phyloP scores from a whole-genome alignment of 2,329 filamentous ascomycete species.

The Harringtonia aguacate region DNA sequence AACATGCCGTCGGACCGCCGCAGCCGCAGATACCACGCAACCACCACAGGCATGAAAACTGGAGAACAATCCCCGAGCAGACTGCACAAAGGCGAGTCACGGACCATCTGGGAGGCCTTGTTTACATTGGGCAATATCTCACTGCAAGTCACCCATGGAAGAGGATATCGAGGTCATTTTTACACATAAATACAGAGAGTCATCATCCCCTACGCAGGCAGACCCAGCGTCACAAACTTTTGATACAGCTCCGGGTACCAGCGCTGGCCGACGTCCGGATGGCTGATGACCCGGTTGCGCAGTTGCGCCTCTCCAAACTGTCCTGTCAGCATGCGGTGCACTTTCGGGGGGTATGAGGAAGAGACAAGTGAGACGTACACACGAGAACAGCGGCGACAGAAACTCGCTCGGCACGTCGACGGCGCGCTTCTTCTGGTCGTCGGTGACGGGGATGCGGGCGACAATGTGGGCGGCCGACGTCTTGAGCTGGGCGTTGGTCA shows the following conservation, averaged over 20 bases:
- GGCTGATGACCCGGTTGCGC: slow-evolving; percentile 9
- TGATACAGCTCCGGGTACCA: slow-evolving; percentile 9
- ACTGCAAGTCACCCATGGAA: too few relatives aligned
- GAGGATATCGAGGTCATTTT: too few relatives aligned
- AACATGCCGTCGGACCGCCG: too few relatives aligned
- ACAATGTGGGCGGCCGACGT: slow-evolving; percentile 8
- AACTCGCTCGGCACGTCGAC: slow-evolving; percentile 11
- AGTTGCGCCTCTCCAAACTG: slow-evolving; percentile 9
- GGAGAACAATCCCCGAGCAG: too few relatives aligned
- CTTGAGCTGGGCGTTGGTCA: slow-evolving; percentile 15
- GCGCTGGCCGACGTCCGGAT: slow-evolving; percentile 8
- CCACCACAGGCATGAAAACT: too few relatives aligned
- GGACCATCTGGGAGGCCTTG: too few relatives aligned
- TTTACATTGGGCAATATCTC: too few relatives aligned
- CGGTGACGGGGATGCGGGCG: slow-evolving; percentile 7
- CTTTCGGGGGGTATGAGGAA: background rate
- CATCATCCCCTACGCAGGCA: background rate
- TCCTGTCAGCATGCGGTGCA: background rate
- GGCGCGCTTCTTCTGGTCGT: slow-evolving; percentile 7
- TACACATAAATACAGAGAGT: too few relatives aligned
- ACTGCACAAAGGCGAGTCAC: too few relatives aligned
- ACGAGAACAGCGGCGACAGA: slow-evolving; percentile 8
- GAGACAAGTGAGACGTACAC: background rate
- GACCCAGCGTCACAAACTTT: slow-evolving; percentile 6
- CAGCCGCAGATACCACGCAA: too few relatives aligned